Evolutionary conservation across 176 grass and related monocot genomes (phyloP), one percentile per base, ranked within the genome.

Genomic region (Tillandsia leiboldiana): DNA sequence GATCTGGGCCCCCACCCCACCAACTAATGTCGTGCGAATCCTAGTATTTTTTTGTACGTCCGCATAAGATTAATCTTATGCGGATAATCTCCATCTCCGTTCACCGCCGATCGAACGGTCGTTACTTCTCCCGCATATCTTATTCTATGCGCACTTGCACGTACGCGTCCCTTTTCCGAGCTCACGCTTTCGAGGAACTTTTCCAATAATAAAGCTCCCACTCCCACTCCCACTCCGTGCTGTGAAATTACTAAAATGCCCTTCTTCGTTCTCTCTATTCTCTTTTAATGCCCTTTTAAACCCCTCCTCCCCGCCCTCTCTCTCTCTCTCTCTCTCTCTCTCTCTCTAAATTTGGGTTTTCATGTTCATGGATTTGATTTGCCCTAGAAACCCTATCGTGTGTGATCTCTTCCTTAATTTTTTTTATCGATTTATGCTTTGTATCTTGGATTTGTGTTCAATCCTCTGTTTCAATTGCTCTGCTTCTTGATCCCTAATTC

Each of bases 301-400:
- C 20, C 22, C 1, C 12, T 9, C 62, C 3, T 20, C 8, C 27
- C 14, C 15, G 3, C 14, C 29, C 17, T 17, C 53, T 14, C 9
- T 5, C 53, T 57, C 53, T 13, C 14, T 57, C 17, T 17, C 53
- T 5, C 12, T 58, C 12, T 18, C 54, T 58, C 12, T 8, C 54
- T 18, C 9, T 59, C 54, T 59, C 54, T 59, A 17, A 4, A 2
- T 1, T 15, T 20, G 54, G 54, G 14, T 59, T 18, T 59, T n/a
- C 56, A 50, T 47, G 53, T 13, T 51, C 68, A 87, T 91, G 88
- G 84, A 87, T 52, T 49, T 87, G 61, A 29, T 91, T 68, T 91
- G 88, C 84, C 72, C 84, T 29, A 59, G 68, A 26, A 70, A 78
- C 17, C 50, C 84, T 12, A 63, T 11, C 65, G 84, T 91, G 58